A percentile compares a stretch with the other conserved stretches of the same genome.
phyloP scores from a whole-genome alignment of 2,329 filamentous ascomycete genomes.

The Colletotrichum liaoningense region DNA sequence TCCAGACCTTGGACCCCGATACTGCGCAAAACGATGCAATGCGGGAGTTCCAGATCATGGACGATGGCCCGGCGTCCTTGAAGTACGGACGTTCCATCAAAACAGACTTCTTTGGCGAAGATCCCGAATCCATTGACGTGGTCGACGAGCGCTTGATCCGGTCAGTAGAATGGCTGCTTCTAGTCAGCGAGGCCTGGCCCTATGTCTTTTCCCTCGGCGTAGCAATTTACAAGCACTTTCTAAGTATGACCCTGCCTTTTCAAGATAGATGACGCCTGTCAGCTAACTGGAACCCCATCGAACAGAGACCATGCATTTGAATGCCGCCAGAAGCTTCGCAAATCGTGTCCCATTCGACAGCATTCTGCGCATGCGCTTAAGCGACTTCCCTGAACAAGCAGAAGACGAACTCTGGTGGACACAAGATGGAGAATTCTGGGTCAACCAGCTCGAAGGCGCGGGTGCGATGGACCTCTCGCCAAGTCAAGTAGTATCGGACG shows the following conservation, averaged over 20 bases:
- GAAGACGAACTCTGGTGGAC: conserved; percentile 47
- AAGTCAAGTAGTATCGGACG: conserved; percentile 62
- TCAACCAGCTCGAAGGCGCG: conserved; percentile 48
- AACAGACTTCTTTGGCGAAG: conserved; percentile 76
- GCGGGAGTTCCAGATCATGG: conserved; percentile 63
- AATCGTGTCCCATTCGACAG: conserved; percentile 62
- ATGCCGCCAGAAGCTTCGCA: conserved; percentile 65
- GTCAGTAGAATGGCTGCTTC: conserved; percentile 85
- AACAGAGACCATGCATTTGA: conserved; percentile 61
- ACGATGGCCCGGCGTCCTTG: conserved; percentile 61
- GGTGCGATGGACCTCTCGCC: conserved; percentile 49
- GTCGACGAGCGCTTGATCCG: conserved; percentile 80
- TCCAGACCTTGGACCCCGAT: conserved; percentile 57
- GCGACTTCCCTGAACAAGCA: conserved; percentile 51
- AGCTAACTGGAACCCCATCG: conserved; percentile 16
- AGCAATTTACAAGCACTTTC: conserved; percentile 83
- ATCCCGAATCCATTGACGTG: conserved; percentile 62
- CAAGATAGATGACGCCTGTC: conserved; percentile 37
- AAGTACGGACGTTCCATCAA: conserved; percentile 73
- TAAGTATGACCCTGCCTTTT: conserved; percentile 66
- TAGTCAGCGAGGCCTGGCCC: conserved; percentile 78
- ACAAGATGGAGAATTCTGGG: conserved; percentile 55
- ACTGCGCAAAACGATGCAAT: conserved; percentile 46
- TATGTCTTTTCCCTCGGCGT: conserved; percentile 76
- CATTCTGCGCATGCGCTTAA: conserved; percentile 58